Percentiles rank a stretch among this genome's conserved stretches.
phyloP scores from a whole-genome alignment of 2,329 filamentous ascomycete species.

The Aspergillus melleus region DNA sequence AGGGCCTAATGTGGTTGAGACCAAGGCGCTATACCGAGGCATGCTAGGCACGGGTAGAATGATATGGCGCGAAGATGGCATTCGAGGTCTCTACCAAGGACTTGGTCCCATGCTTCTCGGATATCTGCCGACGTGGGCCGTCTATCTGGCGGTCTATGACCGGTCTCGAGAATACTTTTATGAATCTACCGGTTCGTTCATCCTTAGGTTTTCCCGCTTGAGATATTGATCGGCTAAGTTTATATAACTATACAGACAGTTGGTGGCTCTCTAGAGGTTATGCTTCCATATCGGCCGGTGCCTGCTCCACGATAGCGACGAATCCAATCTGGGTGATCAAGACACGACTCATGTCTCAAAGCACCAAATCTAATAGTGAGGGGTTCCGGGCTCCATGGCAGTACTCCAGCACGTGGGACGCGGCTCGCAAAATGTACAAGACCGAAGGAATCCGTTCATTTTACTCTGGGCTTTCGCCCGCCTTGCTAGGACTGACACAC shows the following conservation, averaged over 20 bases:
- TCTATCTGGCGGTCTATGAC: conserved; percentile 97
- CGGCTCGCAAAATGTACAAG: conserved; percentile 92
- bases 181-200: conserved; percentile 60
- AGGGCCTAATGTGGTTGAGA: conserved; percentile 39
- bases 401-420: conserved; percentile 85
- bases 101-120: conserved; percentile 92
- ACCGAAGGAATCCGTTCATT: conserved; percentile 87
- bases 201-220: background rate
- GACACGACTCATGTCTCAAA: conserved; percentile 95
- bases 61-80: conserved; percentile 85
- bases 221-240: background rate
- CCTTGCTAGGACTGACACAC: conserved; percentile 86
- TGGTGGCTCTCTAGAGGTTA: conserved; percentile 78
- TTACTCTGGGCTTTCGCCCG: conserved; percentile 91
- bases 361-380: conserved; percentile 54
- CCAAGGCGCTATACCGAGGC: conserved; percentile 71
- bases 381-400: conserved; percentile 68
- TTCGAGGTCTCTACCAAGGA: conserved; percentile 89
- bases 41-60: conserved; percentile 80
- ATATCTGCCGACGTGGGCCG: conserved; percentile 96
- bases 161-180: conserved; percentile 75
- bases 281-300: conserved; percentile 87
- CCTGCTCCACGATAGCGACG: conserved; percentile 87
- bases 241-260: conserved; percentile 57
- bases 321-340: conserved; percentile 99